phyloP scores from a whole-genome alignment of 2,329 filamentous ascomycete genomes.

The Fusarium xylarioides region DNA sequence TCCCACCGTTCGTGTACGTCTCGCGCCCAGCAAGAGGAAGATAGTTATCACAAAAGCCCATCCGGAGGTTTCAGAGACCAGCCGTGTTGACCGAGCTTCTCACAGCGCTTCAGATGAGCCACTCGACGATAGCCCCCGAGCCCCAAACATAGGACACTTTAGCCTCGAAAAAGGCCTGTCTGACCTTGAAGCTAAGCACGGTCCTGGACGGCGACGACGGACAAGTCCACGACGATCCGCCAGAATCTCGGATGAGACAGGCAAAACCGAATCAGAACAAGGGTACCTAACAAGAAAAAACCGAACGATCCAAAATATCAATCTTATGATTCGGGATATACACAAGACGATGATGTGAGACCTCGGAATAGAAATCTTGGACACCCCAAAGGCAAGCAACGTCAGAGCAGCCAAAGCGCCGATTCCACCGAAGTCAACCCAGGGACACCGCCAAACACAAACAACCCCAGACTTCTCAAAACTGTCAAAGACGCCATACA shows the following conservation, averaged over 20 bases:
- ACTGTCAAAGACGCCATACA: not conserved
- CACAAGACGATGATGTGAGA: rapidly evolving
- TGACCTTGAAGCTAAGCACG: too few species aligned
- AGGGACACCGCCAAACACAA: not conserved
- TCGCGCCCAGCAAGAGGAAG: too few species aligned
- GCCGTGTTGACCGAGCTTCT: rapidly evolving
- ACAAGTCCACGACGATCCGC: rapidly evolving
- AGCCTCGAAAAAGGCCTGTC: too few species aligned
- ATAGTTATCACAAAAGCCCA: not conserved
- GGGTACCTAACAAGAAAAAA: too few species aligned
- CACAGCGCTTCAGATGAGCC: rapidly evolving
- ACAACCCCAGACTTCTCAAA: rapidly evolving
- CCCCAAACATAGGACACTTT: too few species aligned
- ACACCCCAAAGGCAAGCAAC: not conserved
- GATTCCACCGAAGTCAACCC: not conserved
- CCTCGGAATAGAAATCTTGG: too few species aligned
- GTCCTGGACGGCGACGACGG: rapidly evolving
- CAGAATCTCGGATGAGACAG: rapidly evolving
- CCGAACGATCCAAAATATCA: rapidly evolving
- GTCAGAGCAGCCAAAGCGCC: rapidly evolving
- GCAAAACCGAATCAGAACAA: too few species aligned
- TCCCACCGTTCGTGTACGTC: not conserved
- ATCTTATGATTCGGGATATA: not conserved
- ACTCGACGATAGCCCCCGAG: not conserved
- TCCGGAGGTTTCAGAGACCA: too few species aligned